Conservation (phyloP, 2,329 filamentous ascomycete species). For the Penicillium polonicum region DNA sequence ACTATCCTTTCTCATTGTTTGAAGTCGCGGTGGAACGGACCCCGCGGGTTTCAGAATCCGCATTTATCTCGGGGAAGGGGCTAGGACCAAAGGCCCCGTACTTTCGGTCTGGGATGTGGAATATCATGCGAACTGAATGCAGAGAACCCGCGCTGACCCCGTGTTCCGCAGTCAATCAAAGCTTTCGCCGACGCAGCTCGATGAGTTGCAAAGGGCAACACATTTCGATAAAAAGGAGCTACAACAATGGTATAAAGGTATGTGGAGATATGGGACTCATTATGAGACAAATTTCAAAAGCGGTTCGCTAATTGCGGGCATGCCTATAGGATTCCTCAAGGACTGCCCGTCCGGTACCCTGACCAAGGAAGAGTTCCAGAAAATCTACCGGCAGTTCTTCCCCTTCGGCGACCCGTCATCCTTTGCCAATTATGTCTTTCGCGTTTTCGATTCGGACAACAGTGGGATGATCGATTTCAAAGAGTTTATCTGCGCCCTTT, state of each 20-base stretch:
- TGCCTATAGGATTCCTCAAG: constrained; percentile 84
- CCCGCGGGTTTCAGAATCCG: background rate
- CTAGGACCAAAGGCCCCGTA: background rate
- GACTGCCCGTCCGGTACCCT: constrained; percentile 96
- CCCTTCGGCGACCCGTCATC: constrained; percentile 96
- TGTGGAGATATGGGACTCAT: constrained; percentile 24
- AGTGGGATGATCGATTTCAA: constrained; percentile 99
- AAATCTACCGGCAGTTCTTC: constrained; percentile 99
- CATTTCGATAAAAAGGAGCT: constrained; percentile 99
- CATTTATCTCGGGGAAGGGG: background rate
- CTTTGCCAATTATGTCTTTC: constrained; percentile 98
- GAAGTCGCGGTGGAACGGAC: background rate
- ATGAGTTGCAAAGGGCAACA: constrained; percentile 91
- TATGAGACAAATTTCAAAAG: background rate
- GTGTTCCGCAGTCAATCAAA: constrained; percentile 79
- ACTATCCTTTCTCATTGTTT: constrained; percentile 1
- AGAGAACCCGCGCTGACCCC: background rate
- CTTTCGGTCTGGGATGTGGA: background rate
- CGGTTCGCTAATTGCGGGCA: constrained; percentile 15
- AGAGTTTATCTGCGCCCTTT: constrained; percentile 97
- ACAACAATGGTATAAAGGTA: constrained; percentile 99
- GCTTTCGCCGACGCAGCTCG: constrained; percentile 92
- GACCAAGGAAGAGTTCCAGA: constrained; percentile 98
- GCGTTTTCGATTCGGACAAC: constrained; percentile 97
- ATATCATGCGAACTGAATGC: background rate